Percentiles rank a stretch among this genome's conserved stretches.
Conservation (phyloP, 1,139 yeast species). For the Entelexis sorbosivorans region DNA sequence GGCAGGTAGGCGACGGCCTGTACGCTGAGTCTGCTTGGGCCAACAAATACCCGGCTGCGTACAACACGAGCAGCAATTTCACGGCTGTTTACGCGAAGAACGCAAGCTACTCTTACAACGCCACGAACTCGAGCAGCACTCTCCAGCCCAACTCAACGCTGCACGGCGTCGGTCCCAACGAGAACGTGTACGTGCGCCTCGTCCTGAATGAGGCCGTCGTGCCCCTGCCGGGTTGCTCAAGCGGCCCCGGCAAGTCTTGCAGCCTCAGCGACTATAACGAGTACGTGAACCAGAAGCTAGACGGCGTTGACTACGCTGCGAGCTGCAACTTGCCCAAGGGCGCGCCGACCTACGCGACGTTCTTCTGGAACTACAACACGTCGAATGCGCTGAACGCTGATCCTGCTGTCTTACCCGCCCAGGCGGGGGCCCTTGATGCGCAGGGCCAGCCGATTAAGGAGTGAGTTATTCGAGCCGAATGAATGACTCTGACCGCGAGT, state of each 20-base stretch:
- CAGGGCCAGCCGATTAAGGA: slow-evolving; percentile 7
- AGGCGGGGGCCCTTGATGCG: slow-evolving; percentile 8
- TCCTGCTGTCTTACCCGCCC: slow-evolving; percentile 4
- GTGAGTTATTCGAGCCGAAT: no score
- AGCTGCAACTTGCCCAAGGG: slow-evolving; percentile 26
- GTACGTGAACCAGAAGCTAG: slow-evolving; percentile 18
- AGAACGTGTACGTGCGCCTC: slow-evolving; percentile 39
- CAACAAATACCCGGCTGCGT: slow-evolving; percentile 20
- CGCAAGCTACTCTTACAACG: not conserved
- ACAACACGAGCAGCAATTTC: slow-evolving; percentile 15
- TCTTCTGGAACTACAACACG: slow-evolving; percentile 30
- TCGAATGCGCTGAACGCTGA: slow-evolving; percentile 19
- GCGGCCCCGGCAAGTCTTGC: slow-evolving; percentile 57
- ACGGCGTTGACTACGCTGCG: slow-evolving; percentile 19
- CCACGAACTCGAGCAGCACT: slow-evolving; percentile 1
- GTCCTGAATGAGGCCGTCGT: slow-evolving; percentile 51
- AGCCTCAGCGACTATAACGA: slow-evolving; percentile 34
- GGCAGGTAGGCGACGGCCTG: slow-evolving; percentile 3
- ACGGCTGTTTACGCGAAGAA: slow-evolving; percentile 13
- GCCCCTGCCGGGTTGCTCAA: slow-evolving; percentile 42
- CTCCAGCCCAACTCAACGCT: not conserved
- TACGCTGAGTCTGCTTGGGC: slow-evolving; percentile 1
- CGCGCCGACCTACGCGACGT: slow-evolving; percentile 26
- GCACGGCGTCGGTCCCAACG: slow-evolving; percentile 14
- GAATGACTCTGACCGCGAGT: no score